These are phyloP conservation scores for Rosellinia necatrix DNA, from an alignment of 2,329 filamentous ascomycete species.

Conservation along the genomic window DNA sequence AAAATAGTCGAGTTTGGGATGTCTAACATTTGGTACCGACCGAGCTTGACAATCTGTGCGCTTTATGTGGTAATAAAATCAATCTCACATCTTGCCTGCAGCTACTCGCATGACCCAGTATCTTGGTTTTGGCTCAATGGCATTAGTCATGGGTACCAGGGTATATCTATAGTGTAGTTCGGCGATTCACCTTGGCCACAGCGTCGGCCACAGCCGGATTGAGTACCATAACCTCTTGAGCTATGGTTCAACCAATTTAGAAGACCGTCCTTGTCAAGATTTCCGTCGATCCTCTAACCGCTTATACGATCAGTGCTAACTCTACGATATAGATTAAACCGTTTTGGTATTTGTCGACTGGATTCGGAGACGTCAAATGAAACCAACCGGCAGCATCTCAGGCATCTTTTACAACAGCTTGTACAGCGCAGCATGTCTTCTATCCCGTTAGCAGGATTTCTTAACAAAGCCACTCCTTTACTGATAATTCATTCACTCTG, in stretches of 20 bases:
- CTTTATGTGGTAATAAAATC: constrained; percentile 3
- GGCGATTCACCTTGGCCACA: neutral
- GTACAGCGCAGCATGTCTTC: neutral
- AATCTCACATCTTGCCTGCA: neutral
- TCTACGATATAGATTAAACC: too few relatives aligned
- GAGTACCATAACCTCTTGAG: neutral
- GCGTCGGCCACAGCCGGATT: neutral
- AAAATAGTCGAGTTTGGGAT: neutral
- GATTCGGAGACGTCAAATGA: too few relatives aligned
- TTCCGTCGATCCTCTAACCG: constrained; percentile 3
- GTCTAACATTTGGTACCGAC: neutral
- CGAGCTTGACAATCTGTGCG: neutral
- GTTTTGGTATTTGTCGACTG: neutral
- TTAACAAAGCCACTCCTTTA: neutral
- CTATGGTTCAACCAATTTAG: neutral
- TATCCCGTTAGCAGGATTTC: neutral
- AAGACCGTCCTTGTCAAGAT: neutral
- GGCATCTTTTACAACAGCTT: neutral
- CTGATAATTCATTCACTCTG: neutral
- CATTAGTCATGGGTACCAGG: neutral
- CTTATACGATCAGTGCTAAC: neutral
- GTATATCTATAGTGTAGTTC: neutral
- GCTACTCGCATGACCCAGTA: neutral
- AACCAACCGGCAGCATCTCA: neutral
- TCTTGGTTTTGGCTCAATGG: neutral